Base-by-base conservation (phyloP, 768 basidiomycete species). In the Leccinum rimulosum region DNA sequence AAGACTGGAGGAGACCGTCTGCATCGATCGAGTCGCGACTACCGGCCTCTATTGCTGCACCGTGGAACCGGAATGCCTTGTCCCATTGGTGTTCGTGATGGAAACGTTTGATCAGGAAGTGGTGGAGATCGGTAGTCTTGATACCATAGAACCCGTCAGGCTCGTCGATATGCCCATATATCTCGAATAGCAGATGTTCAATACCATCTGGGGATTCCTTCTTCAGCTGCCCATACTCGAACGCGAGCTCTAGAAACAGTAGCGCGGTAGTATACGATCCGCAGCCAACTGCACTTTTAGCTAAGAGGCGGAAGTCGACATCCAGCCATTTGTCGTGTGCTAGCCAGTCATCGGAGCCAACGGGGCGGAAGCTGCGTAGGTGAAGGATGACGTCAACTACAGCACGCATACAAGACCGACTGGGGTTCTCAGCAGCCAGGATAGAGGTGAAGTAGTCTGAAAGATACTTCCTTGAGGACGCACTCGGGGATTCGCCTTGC, bases 121-220 rank as follows among this genome's bases (percentile, higher is more conserved):
- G 81, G 27, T 85, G 82, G n/a, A 91, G 81, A 68, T 98, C 86
- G 33, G 80, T 74, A 7, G 89, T 86, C 61, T 87, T 81, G 59
- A 98, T 94, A 6, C 94, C 94, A 72, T 99, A 99, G 71, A 99
- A 99, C 2, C 97, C 95, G 66, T 99, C 97, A 0, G 95, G 95
- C 70, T 99, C 97, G 67, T 97, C 95, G 60, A 99, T 94, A 65
- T 94, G 89, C 55, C 87, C 86, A 68, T 98, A 99, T 52, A 98
- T 93, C 52, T 89, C 88, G 75, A 94, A 98, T 22, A 98, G 76
- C 27, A 95, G 79, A 58, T 89, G 77, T 63, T 93, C 91, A 1
- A 80, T 75, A 15, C 74, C 71, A 10, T 62, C 61, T 3, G 66
- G 60, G n/a, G 67, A 68, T 7, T 74, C 72, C 19, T 67, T 61